A percentile compares a stretch with the other conserved stretches of the same genome.
Conservation (phyloP, 2,329 filamentous ascomycete genomes). For the Microdochium trichocladiopsis region DNA sequence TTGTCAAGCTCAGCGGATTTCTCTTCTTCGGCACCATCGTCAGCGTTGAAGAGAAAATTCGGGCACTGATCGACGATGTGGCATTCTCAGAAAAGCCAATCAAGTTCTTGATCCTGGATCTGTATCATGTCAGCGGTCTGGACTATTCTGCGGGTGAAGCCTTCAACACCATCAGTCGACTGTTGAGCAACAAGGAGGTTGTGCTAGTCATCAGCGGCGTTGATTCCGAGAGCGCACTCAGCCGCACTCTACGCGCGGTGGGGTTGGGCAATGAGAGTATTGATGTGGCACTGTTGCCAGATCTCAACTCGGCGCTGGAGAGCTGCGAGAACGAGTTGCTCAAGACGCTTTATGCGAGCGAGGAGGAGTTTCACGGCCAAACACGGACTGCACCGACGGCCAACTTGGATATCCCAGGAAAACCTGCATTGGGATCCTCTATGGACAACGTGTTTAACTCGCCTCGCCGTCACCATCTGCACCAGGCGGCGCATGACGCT, state of each 20-base stretch:
- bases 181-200: constrained; percentile 71
- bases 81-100: constrained; percentile 73
- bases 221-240: constrained; percentile 66
- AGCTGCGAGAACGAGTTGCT: constrained; percentile 92
- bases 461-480: constrained; percentile 70
- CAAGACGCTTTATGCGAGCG: constrained; percentile 67
- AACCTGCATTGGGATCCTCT: constrained; percentile 17
- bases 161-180: constrained; percentile 84
- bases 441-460: constrained; percentile 58
- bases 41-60: constrained; percentile 83
- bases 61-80: constrained; percentile 74
- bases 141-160: constrained; percentile 96
- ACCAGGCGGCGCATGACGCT: constrained; percentile 69
- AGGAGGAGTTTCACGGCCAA: constrained; percentile 50
- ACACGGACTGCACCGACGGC: constrained; percentile 27
- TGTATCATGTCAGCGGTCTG: constrained; percentile 82
- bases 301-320: constrained; percentile 89
- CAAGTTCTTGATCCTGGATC: constrained; percentile 81
- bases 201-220: constrained; percentile 79
- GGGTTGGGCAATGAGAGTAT: constrained; percentile 69
- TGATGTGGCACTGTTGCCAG: constrained; percentile 74
- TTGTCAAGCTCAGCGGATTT: constrained; percentile 88
- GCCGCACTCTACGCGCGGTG: constrained; percentile 72
- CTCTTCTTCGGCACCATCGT: constrained; percentile 99
- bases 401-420: constrained; percentile 41